phyloP scores from a whole-genome alignment of 805 yeast species.

The Yarrowia bubula region DNA sequence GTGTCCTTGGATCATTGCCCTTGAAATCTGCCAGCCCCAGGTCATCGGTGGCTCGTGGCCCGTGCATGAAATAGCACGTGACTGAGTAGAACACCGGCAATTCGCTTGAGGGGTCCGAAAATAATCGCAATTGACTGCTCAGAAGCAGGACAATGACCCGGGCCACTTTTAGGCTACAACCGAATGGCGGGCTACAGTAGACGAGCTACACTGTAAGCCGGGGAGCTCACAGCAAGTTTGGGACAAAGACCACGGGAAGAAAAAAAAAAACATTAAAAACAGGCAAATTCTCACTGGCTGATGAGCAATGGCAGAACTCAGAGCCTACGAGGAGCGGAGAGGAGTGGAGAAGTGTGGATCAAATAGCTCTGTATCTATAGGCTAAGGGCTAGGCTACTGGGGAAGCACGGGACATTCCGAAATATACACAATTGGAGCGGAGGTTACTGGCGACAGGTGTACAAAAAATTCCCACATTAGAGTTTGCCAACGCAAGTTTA shows the following conservation, averaged over 20 bases:
- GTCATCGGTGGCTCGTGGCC: not conserved
- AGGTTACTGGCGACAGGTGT: not conserved
- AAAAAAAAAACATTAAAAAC: no score
- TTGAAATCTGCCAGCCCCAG: not conserved
- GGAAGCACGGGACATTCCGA: no score
- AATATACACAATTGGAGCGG: no score
- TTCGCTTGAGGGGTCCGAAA: not conserved
- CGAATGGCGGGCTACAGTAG: not conserved
- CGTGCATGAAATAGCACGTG: not conserved
- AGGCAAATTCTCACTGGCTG: no score
- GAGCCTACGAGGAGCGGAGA: no score
- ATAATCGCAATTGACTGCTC: not conserved
- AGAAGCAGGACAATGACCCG: no score
- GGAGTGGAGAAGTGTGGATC: no score
- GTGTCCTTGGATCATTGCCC: not conserved
- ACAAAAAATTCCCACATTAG: not conserved
- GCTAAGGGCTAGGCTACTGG: no score
- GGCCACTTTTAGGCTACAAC: not conserved
- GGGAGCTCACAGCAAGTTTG: not conserved
- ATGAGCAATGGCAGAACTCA: no score
- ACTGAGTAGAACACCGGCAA: not conserved
- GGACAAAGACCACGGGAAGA: not conserved
- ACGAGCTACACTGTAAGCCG: not conserved
- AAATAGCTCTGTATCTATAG: no score
- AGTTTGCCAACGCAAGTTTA: not conserved